phyloP scores from a whole-genome alignment of 2,329 filamentous ascomycete species.

The Nigrospora oryzae region DNA sequence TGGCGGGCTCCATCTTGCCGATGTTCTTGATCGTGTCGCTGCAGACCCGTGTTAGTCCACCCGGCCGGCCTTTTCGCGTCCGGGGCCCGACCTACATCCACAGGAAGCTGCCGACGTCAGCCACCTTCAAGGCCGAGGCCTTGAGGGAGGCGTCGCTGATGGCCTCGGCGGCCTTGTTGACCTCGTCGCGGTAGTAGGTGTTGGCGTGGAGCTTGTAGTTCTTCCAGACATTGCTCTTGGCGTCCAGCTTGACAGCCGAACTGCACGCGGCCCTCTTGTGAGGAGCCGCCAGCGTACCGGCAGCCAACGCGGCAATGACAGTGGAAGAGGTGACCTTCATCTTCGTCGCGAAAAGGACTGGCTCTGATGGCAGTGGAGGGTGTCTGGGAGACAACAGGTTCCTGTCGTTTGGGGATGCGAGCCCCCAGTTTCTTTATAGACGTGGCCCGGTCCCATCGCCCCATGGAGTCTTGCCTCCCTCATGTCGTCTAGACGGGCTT shows the following conservation, averaged over 20 bases:
- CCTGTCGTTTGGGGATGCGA: too few species aligned
- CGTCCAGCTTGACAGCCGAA: slow-evolving; percentile 19
- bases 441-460: too few species aligned
- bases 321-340: slow-evolving; percentile 20
- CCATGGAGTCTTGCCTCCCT: neutral
- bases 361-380: too few species aligned
- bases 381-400: too few species aligned
- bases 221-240: slow-evolving; percentile 20
- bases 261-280: slow-evolving; percentile 7
- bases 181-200: slow-evolving; percentile 20
- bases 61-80: too few species aligned
- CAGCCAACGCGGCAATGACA: slow-evolving; percentile 16
- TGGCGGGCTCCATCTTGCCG: slow-evolving; percentile 35
- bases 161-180: slow-evolving; percentile 15
- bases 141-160: slow-evolving; percentile 40
- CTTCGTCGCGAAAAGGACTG: neutral
- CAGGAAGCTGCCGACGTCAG: slow-evolving; percentile 45
- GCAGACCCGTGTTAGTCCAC: neutral
- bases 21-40: slow-evolving; percentile 41
- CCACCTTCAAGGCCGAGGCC: slow-evolving; percentile 41
- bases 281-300: slow-evolving; percentile 18
- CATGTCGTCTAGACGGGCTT: slow-evolving; percentile 2
- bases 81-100: slow-evolving; percentile 33
- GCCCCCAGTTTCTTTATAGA: too few species aligned
- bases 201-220: slow-evolving; percentile 23